Conservation (phyloP, 495 filamentous ascomycete genomes). For the Neurospora pannonica region DNA sequence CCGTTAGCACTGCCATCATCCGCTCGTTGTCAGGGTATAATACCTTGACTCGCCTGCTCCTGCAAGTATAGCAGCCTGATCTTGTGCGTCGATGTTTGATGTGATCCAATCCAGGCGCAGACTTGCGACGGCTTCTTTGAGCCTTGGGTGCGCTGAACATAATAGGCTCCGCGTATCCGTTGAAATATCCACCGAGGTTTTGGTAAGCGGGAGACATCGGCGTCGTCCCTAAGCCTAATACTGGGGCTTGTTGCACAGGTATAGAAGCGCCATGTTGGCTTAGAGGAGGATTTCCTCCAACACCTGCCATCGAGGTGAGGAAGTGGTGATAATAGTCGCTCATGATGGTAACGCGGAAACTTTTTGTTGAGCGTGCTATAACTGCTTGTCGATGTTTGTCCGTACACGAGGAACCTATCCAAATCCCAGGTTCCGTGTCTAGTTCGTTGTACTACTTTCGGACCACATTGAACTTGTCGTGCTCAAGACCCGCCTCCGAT, state of each 20-base stretch:
- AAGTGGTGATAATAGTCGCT: slow-evolving; percentile 42
- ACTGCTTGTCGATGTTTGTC: neutral
- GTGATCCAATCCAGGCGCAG: slow-evolving; percentile 55
- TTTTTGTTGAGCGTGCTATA: neutral
- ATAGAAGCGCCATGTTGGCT: slow-evolving; percentile 28
- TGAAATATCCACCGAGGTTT: slow-evolving; percentile 32
- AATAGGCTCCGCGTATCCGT: slow-evolving; percentile 36
- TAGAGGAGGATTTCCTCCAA: slow-evolving; percentile 25
- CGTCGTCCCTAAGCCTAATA: slow-evolving; percentile 19
- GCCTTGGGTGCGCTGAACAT: slow-evolving; percentile 43
- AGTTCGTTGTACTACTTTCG: neutral
- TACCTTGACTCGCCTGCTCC: slow-evolving; percentile 84
- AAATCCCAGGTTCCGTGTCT: neutral
- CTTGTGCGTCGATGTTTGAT: slow-evolving; percentile 91
- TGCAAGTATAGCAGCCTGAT: slow-evolving; percentile 91
- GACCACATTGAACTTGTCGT: neutral
- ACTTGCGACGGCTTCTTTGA: slow-evolving; percentile 47
- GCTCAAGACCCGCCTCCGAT: neutral
- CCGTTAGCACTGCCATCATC: slow-evolving; percentile 2
- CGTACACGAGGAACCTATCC: neutral
- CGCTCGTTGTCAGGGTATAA: neutral
- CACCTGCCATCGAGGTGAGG: slow-evolving; percentile 35
- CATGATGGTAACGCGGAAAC: slow-evolving; percentile 20
- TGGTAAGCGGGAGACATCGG: slow-evolving; percentile 32
- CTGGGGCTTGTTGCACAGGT: slow-evolving; percentile 23